Base-by-base conservation (phyloP, 345 rosid species). In the Geranium brycei region DNA sequence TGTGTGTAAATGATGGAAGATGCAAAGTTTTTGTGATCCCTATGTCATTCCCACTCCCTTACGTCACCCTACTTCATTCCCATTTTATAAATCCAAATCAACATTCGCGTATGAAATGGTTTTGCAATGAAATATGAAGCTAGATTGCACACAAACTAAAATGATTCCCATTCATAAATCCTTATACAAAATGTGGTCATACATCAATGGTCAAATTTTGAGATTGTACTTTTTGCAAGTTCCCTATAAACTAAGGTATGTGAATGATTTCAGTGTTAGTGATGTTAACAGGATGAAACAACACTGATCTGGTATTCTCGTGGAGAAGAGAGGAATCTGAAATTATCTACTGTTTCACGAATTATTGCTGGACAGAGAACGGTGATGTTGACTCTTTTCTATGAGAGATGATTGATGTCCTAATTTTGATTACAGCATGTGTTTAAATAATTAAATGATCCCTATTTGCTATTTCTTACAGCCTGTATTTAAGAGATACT, bases 281-380 rank as follows among this genome's bases (percentile, higher is more conserved):
- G 76, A 63, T 71, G 40, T 76, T 77, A 70, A 79, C 79, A 93
- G 99, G 99, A 93, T 69, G 97, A 90, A 81, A 72, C 90, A 59
- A 51, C 89, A 68, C 72, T 93, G 76, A 71, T 90, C 76, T 90
- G 97, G 98, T 62, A 79, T 64, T 87, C 95, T 51, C 95, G 72
- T 64, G 91, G 96, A 74, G 85, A 81, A 69, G 95, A 87, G 79
- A 82, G 76, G 76, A 51, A 41, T 71, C 75, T 88, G 82, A 91
- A 79, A 68, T 77, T 91, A 75, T 78, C 88, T 31, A 62, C 82
- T 5, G 87, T 91, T 62, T 71, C 84, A 7, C 63, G 85, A 64
- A 89, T 91, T 58, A 67, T 88, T 66, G 90, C 96, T 32, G 97
- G 97, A 79, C 97, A 91, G 77, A 87, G 97, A 85, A 91, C 95